Base-by-base conservation (phyloP, 164 flowering plant species). In the Nelumbo lutea region DNA sequence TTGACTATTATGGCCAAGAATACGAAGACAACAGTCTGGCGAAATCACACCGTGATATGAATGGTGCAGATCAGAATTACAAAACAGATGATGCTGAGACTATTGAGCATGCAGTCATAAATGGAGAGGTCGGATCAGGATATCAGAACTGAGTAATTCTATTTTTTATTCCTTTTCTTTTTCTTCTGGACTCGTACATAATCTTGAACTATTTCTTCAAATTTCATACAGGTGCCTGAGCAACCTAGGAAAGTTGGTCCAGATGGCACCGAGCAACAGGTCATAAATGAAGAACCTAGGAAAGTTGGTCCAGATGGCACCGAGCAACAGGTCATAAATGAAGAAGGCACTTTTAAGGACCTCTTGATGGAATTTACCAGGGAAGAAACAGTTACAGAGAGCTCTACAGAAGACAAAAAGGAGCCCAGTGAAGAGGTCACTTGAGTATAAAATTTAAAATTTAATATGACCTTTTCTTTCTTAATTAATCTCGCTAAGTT, bases 121-220 rank as follows among this genome's bases (percentile, higher is more conserved):
- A 65, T 45, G 44, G 65, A 64, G 41, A 71, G 68, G 73, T 71
- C 64, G 9, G 46, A 46, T 39, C 58, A 58, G 42, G 58, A 15
- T 43, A 56, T 42, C 41, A 64, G 10, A 63, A 57, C 13, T 64
- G 14, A 55, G 14, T n/a, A 51, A 2, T 70, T 5, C 13, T 1
- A 2, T 3, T 9, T 38, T 68, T n/a, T 11, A 27, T 68, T 40
- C 42, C 50, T 40, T 59, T 47, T 46, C 2, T 42, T 4, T 63
- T 63, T 58, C 2, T 9, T 53, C 42, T 40, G 7, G 6, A 5
- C 10, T 2, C 1, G 6, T 39, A 9, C 41, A 15, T 27, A 27
- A 6, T 2, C 6, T 27, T 58, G 2, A 15, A 58, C 5, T 27
- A 27, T 42, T 58, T 58, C 9, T 10, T 58, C 41, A 1, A 27